Percentiles rank a stretch among this genome's conserved stretches.
These are phyloP conservation scores for Symbiodinium pilosum DNA, from an alignment of 73 alveolate species.

Conservation along the genomic window DNA sequence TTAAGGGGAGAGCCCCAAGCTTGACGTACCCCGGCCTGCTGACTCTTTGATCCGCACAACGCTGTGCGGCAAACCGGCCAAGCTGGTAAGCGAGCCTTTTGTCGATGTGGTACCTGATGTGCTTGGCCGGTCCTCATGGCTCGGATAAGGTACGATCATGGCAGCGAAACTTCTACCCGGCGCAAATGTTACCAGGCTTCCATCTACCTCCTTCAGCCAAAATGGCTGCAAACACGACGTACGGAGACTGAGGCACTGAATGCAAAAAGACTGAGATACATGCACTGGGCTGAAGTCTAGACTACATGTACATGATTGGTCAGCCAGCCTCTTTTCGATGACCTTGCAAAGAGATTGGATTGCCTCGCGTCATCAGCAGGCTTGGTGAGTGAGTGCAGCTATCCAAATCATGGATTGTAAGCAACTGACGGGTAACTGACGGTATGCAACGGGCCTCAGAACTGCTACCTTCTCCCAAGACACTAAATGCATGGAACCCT, in stretches of 20 bases:
- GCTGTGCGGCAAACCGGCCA: not conserved
- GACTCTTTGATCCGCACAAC: not conserved
- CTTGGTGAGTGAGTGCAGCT: too few relatives aligned
- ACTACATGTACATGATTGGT: too few relatives aligned
- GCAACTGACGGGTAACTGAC: too few relatives aligned
- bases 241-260: not conserved
- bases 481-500: too few relatives aligned
- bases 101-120: not conserved
- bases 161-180: not conserved
- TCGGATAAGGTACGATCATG: not conserved
- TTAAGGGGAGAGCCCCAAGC: too few relatives aligned
- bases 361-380: conserved; percentile 11
- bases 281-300: not conserved
- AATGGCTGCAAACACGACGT: not conserved
- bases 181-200: not conserved
- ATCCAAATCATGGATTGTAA: too few relatives aligned
- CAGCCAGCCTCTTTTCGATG: conserved; percentile 93
- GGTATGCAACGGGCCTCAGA: too few relatives aligned
- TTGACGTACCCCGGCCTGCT: too few relatives aligned
- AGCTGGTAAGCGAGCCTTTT: not conserved
- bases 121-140: not conserved
- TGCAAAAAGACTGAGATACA: not conserved
- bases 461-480: too few relatives aligned
- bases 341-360: conserved; percentile 90
- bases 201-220: not conserved